Evolutionary conservation across 768 basidiomycete species (phyloP), one percentile per base, ranked within the genome.

Genomic region (Filobasidium floriforme): DNA sequence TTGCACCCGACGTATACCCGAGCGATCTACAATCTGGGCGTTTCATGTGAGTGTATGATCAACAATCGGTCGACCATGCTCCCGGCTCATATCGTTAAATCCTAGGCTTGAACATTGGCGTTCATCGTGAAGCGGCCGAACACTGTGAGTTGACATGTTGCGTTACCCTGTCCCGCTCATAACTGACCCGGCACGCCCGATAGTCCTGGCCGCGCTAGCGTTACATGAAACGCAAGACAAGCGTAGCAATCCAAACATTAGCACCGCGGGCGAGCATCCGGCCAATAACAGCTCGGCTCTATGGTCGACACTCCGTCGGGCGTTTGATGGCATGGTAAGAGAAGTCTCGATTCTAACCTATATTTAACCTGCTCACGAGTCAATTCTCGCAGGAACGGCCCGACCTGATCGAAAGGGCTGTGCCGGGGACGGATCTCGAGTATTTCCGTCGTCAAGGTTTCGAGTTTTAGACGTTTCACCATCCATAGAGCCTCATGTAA

Each of bases 11-110:
- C 92, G 0, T 99, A 96, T 77, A 98, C 96, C 0, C 87, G 96
- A 12, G 96, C 93, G 11, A 90, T 97, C 26, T 97, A 94, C 76
- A 99, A 99, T 73, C 90, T 99, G 41, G 96, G 93, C 52, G 96
- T 99, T 29, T 92, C 93, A 24, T 99, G 92, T 92, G 73, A 72
- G 90, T 85, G 4, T 9, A n/a, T 9, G 32, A 37, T 37, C 32
- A 37, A 9, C n/a, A n/a, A n/a, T n/a, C n/a, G n/a, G n/a, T n/a
- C 3, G 46, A 57, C 10, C 14, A 26, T 2, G 15, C 5, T 1
- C 9, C 1, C 43, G n/a, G n/a, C 49, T 28, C 15, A 63, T 41
- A 62, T 57, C 68, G 62, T 59, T 54, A 59, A 1, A 24, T 59
- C 68, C 6, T 66, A 96, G 92, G 94, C 74, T 79, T 99, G 68